Conservation (phyloP, 805 yeast genomes). For the Metschnikowia chrysomelidarum region DNA sequence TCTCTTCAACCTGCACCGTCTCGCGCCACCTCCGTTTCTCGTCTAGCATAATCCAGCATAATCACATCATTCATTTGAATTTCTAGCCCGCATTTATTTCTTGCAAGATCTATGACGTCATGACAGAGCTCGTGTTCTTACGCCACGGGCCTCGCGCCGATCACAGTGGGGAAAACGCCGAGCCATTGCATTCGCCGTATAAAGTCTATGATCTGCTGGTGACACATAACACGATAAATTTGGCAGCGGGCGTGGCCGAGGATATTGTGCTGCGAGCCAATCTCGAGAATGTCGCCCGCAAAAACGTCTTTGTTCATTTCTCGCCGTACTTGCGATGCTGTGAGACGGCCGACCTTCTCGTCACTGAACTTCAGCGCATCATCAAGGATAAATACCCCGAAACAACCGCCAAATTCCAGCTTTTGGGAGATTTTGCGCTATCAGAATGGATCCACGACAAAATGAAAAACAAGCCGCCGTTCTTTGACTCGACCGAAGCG, state of each 20-base stretch:
- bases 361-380: slow-evolving; percentile 26
- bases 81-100: too few species aligned
- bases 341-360: slow-evolving; percentile 41
- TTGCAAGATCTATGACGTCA: slow-evolving; percentile 18
- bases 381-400: slow-evolving; percentile 26
- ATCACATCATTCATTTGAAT: not conserved
- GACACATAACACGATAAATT: slow-evolving; percentile 26
- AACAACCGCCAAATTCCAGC: slow-evolving; percentile 34
- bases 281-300: slow-evolving; percentile 16
- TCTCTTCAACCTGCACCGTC: too few species aligned
- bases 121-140: slow-evolving; percentile 43
- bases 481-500: slow-evolving; percentile 42
- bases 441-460: slow-evolving; percentile 47
- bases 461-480: slow-evolving; percentile 43
- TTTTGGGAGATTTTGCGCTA: slow-evolving; percentile 44
- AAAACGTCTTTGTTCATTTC: slow-evolving; percentile 35
- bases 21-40: too few species aligned
- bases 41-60: too few species aligned
- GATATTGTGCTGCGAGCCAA: slow-evolving; percentile 25
- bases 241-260: slow-evolving; percentile 28
- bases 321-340: slow-evolving; percentile 44
- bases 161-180: slow-evolving; percentile 28
- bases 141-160: slow-evolving; percentile 45
- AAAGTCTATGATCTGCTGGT: slow-evolving; percentile 39
- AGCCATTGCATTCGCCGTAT: slow-evolving; percentile 29